Evolutionary conservation across 2,329 filamentous ascomycete species (phyloP).

Genomic region (Beauveria bassiana): DNA sequence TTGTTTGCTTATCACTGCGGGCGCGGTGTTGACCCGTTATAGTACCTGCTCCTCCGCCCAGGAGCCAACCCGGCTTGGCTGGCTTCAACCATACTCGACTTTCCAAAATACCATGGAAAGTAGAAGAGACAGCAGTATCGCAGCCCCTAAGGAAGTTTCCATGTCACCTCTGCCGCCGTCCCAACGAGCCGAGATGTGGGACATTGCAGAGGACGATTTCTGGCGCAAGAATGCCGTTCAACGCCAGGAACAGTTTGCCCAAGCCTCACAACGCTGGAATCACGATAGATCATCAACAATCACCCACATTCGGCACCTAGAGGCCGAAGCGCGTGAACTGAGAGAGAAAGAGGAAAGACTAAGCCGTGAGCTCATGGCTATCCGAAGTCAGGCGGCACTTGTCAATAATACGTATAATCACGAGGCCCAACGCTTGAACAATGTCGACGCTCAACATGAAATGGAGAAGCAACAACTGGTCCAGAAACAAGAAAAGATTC

Average conservation of each 20-base stretch:
- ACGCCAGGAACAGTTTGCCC: constrained; percentile 18
- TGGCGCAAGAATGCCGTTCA: constrained; percentile 23
- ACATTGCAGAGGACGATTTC: constrained; percentile 28
- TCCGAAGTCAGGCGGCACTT: background rate
- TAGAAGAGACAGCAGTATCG: background rate
- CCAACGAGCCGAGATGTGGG: constrained; percentile 21
- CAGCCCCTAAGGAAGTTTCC: background rate
- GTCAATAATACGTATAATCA: background rate
- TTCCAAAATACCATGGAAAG: background rate
- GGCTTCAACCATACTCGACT: background rate
- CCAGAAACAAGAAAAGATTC: background rate
- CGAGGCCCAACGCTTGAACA: background rate
- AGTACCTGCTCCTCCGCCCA: background rate
- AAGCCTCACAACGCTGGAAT: constrained; percentile 17
- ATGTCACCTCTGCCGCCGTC: background rate
- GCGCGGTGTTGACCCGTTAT: background rate
- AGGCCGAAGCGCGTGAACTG: background rate
- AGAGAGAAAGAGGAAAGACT: background rate
- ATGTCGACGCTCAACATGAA: background rate
- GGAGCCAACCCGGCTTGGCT: background rate
- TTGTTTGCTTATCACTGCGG: constrained; percentile 1
- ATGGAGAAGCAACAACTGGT: background rate
- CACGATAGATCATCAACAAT: background rate
- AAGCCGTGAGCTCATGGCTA: background rate
- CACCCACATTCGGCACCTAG: background rate